Base-by-base conservation (phyloP, 352 stramenopile species). In the Thalassiosira livingstoniorum region DNA sequence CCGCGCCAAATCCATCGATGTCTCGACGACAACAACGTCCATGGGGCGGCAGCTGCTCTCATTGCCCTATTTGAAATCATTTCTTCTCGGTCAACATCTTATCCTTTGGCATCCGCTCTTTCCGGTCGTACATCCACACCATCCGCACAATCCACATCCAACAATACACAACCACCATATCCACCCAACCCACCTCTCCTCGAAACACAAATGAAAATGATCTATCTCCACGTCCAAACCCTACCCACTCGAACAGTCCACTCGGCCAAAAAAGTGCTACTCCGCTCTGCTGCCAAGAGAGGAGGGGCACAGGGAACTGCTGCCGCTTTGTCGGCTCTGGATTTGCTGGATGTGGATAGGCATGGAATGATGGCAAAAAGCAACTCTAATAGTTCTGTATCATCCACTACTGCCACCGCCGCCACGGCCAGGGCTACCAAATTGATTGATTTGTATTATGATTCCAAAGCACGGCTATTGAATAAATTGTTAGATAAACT, bases 361-460 rank as follows among this genome's bases (percentile, higher is more conserved):
- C 4, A 5, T 31, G 65, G 29, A n/a, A 42, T 7, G 5, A 21
- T 3, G 5, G 54, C 18, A 18, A 34, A 47, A 7, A 2, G 32
- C 2, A 15, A 27, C 0, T 23, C 29, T 18, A 35, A 45, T 15
- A 15, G 39, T n/a, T 10, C 5, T n/a, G 27, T 29, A 4, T 10
- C 11, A 11, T 29, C 4, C n/a, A 27, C 2, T 31, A 29, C 3
- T n/a, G 10, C 29, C 23, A 55, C 15, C 61, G 32, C 31, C 37
- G 37, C 37, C 47, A 34, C 58, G 35, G 31, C 32, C 47, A 29
- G 80, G 47, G 31, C 80, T 2, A 67, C 58, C 42, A 70, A 85
- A 63, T 74, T 94, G 4, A 66, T 94, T 21, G 88, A 94, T 65
- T 37, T 90, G 31, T 93, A 94, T 69, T 93, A 90, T 76, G 86